phyloP scores from a whole-genome alignment of 2,329 filamentous ascomycete genomes.

The Polytolypa hystricis region DNA sequence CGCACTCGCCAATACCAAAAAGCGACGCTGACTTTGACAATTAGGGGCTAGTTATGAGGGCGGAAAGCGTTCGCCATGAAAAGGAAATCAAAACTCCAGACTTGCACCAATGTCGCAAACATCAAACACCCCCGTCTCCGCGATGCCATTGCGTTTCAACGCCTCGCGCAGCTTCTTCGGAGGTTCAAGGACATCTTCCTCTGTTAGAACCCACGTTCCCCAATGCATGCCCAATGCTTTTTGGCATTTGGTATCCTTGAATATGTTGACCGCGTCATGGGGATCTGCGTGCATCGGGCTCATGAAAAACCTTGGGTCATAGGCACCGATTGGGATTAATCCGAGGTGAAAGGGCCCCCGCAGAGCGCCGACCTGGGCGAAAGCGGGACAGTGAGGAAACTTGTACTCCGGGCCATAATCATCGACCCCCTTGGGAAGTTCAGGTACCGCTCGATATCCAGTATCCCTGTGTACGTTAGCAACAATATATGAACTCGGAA shows the following conservation, averaged over 20 bases:
- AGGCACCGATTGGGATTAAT: slow-evolving; percentile 86
- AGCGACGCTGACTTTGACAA: too few relatives aligned
- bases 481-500: slow-evolving; percentile 11
- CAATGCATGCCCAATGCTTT: slow-evolving; percentile 81
- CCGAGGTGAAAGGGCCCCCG: slow-evolving; percentile 84
- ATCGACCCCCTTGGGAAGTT: slow-evolving; percentile 50
- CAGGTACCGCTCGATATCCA: slow-evolving; percentile 70
- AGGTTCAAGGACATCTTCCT: slow-evolving; percentile 77
- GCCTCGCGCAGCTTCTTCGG: slow-evolving; percentile 62
- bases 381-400: slow-evolving; percentile 68
- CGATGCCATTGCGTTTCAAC: slow-evolving; percentile 53
- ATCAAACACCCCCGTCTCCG: slow-evolving; percentile 66
- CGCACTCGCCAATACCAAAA: too few relatives aligned
- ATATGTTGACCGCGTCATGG: slow-evolving; percentile 80
- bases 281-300: slow-evolving; percentile 78
- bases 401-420: slow-evolving; percentile 61
- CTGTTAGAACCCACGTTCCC: slow-evolving; percentile 78
- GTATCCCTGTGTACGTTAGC: slow-evolving; percentile 54
- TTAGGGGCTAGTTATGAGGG: neutral
- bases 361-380: slow-evolving; percentile 67
- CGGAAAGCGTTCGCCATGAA: too few relatives aligned
- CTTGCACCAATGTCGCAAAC: slow-evolving; percentile 77
- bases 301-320: slow-evolving; percentile 55
- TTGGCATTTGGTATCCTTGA: slow-evolving; percentile 67
- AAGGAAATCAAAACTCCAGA: slow-evolving; percentile 52